Base-by-base conservation (phyloP, 208 protist genomes). In the Wallacemonas sp. region DNA sequence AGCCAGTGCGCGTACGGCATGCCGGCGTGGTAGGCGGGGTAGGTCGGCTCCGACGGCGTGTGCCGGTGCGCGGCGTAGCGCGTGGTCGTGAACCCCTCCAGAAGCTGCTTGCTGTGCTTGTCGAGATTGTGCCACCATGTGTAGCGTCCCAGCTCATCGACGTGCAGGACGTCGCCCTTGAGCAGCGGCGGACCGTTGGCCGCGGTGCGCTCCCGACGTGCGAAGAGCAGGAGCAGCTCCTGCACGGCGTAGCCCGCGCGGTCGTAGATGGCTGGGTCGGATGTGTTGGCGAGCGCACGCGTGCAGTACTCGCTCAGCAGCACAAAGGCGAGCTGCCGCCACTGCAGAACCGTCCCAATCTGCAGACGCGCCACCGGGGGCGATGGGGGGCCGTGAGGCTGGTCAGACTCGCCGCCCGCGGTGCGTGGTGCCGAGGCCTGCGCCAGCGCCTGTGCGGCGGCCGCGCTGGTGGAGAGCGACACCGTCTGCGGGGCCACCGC, bases 191-290 rank as follows among this genome's bases (percentile, higher is more conserved):
- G 44, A 4, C 70, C 79, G 28, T 78, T 78, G 26, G 61, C 42
- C 28, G 57, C 62, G 1, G 57, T 66, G 11, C 86, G 77, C 68
- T 94, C 85, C 44, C 77, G 67, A 25, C 82, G 61, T 0, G 86
- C 76, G 26, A 76, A 89, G 25, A 93, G 75, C 23, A 88, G 85
- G 10, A 97, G 65, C 7, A 97, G 72, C 68, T 94, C 79, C 71
- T 97, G 92, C 10, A 94, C 79, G 18, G 87, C 92, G 64, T 84
- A 97, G 3, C 87, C 92, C 5, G 87, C 86, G 46, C 83, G 77
- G 66, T 94, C 89, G 73, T 97, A 89, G 70, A 95, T 88, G 33
- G 70, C 77, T 0, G 81, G 77, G 45, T 94, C 81, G 4, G 87
- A 77, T 1, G 89, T 97, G 52, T 87, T 92, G 20, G 78, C 74